Evolutionary conservation across 495 filamentous ascomycete genomes (phyloP), one percentile per base, ranked within the genome.

Genomic region (Penicillium coprophilum): DNA sequence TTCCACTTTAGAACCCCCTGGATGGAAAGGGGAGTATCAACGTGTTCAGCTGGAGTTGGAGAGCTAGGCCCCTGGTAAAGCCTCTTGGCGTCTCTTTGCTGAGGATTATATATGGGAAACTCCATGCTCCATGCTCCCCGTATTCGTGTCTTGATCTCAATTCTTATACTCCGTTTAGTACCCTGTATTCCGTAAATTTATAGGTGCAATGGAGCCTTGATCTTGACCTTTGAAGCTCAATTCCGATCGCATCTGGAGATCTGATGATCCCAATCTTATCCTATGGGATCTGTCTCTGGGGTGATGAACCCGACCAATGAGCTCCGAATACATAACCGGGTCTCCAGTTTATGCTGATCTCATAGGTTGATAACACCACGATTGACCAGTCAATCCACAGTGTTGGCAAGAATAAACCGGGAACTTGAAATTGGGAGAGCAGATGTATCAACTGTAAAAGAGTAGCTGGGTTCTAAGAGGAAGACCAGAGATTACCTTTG

Each of bases 191-290:
- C 23, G 13, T 34, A 34, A 12, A 34, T 34, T 5, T 0, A n/a
- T 36, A 34, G 13, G 7, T n/a, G n/a, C 1, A 13, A 7, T 36
- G 32, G 32, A 36, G 32, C 15, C 2, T 38, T 15, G n/a, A n/a
- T 40, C 34, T 40, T 41, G 8, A 47, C 12, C 39, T 50, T 50
- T 32, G 19, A 28, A 43, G 30, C 38, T 49, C 49, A 55, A 63
- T 50, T 23, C 57, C 49, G 40, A 54, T 51, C 36, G 19, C 23
- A 30, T 50, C 39, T 53, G 28, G 53, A 46, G 43, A 55, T 38
- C 43, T 13, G 53, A 39, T 30, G 53, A 55, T 55, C 53, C 31
- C 13, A 55, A 55, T 55, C 28, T 55, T 39, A 45, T 15, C 11
- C 32, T 15, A 50, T 36, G 3, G 32, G 20, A 39, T 50, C 36